Evolutionary conservation across 139 green algal species (phyloP), one percentile per base, ranked within the genome.

Genomic region (Eudorina sp.): DNA sequence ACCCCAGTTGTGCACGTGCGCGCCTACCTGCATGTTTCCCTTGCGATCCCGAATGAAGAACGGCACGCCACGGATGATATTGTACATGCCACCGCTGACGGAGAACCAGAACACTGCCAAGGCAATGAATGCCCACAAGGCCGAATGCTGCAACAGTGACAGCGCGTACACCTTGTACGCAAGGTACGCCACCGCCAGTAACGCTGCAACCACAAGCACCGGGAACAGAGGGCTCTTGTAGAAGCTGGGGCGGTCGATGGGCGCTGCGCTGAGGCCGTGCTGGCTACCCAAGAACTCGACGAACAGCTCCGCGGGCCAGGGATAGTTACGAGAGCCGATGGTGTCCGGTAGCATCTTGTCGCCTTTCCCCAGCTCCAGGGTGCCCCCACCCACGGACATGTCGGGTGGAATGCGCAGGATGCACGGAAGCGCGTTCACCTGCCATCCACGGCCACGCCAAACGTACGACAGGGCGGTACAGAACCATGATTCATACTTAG

Each of bases 1-100:
- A n/a, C n/a, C n/a, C n/a, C n/a, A n/a, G n/a, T n/a, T n/a, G n/a
- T n/a, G n/a, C n/a, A n/a, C n/a, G n/a, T 68, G 7, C 16, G n/a
- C n/a, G n/a, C 53, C 8, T n/a, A 86, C 80, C 80, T 86, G 80
- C 31, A 89, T 36, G 34, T 75, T 89, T 14, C 91, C 91, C 41
- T 93, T 88, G 53, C 90, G 83, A 40, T 92, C 73, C 5, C 72
- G 46, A 19, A 88, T 88, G 45, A 95, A 91, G 58, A 98, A 62
- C 0, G 96, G 96, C 83, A 98, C 92, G 81, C 95, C 95, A 31
- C 96, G 92, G 85, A 98, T 98, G 92, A 98, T 98, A 93, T 98
- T 98, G 95, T 96, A 96, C 95, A 98, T 97, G 85, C 96, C 96
- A 1, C 93, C 93, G 9, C 91, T 95, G 5, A 92, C 88, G 0